Percentiles rank a stretch among this genome's conserved stretches.
These are phyloP conservation scores for Glomus cerebriforme DNA, from an alignment of 192 early-diverging fungal species.

Conservation along the genomic window DNA sequence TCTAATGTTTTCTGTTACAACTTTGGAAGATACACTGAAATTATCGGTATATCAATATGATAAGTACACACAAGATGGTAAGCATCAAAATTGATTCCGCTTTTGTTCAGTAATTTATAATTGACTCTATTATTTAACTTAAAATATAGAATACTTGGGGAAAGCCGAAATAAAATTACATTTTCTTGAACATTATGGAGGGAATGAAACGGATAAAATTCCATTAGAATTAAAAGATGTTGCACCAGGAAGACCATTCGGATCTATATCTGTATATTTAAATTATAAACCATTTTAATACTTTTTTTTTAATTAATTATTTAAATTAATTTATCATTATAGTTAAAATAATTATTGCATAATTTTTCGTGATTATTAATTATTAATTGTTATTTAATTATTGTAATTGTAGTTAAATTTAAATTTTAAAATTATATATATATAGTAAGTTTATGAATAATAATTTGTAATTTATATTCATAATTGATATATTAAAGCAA, in stretches of 20 bases:
- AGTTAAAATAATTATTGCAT: too few relatives aligned
- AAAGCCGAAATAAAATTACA: conserved; percentile 23
- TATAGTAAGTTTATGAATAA: too few relatives aligned
- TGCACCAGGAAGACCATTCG: background rate
- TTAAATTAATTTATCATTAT: too few relatives aligned
- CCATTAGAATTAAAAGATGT: conserved; percentile 16
- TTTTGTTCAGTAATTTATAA: background rate
- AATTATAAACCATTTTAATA: conserved; percentile 24
- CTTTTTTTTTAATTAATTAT: background rate
- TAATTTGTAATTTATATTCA: too few relatives aligned
- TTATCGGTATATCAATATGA: conserved; percentile 24
- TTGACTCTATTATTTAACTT: background rate
- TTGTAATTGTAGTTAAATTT: too few relatives aligned
- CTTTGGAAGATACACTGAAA: conserved; percentile 30
- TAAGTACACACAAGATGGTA: conserved; percentile 22
- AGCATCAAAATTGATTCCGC: background rate
- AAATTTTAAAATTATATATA: too few relatives aligned
- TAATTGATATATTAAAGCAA: too few relatives aligned
- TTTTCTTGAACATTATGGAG: conserved; percentile 10
- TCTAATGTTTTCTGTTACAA: conserved; percentile 26
- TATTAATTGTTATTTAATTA: too few relatives aligned
- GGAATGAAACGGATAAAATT: conserved; percentile 20
- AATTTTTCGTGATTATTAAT: too few relatives aligned
- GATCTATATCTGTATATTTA: conserved; percentile 13
- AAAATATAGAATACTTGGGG: conserved; percentile 15